phyloP scores from a whole-genome alignment of 805 yeast genomes.

The Yarrowia hollandica region DNA sequence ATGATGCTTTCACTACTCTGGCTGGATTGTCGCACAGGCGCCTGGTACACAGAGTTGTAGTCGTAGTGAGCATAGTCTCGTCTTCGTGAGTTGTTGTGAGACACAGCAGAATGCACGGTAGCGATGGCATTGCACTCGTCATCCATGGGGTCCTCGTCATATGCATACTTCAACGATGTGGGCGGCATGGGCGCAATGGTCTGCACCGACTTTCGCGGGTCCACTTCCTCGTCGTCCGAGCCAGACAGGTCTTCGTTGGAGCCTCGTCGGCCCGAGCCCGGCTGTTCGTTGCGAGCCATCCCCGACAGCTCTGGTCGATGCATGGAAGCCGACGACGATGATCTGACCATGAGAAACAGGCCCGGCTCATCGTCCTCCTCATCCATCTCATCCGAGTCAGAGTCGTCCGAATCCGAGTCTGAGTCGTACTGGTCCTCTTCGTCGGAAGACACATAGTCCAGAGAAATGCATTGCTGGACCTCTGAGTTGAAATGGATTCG shows the following conservation, averaged over 20 bases:
- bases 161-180: conserved; percentile 77
- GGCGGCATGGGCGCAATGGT: conserved; percentile 83
- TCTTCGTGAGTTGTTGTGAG: conserved; percentile 60
- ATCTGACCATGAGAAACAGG: conserved; percentile 57
- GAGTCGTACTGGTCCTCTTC: conserved; percentile 32
- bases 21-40: background rate
- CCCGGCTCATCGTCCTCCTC: conserved; percentile 66
- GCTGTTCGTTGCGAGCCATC: conserved; percentile 15
- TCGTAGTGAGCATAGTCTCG: conserved; percentile 37
- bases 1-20: conserved; percentile 3
- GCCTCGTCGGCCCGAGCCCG: background rate
- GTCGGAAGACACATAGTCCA: conserved; percentile 46
- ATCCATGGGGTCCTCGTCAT: conserved; percentile 57
- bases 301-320: conserved; percentile 34
- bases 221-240: conserved; percentile 2
- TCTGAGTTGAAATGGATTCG: conserved; percentile 92
- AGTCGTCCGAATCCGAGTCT: conserved; percentile 30
- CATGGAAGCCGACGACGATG: conserved; percentile 41
- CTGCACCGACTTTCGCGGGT: conserved; percentile 38
- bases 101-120: conserved; percentile 50
- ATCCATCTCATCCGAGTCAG: conserved; percentile 46
- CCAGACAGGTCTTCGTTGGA: conserved; percentile 5
- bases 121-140: conserved; percentile 39
- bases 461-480: conserved; percentile 90
- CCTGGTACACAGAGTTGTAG: conserved; percentile 36